Base-by-base conservation (phyloP, 306 rosid species). In the Gastrolobium bilobum region DNA sequence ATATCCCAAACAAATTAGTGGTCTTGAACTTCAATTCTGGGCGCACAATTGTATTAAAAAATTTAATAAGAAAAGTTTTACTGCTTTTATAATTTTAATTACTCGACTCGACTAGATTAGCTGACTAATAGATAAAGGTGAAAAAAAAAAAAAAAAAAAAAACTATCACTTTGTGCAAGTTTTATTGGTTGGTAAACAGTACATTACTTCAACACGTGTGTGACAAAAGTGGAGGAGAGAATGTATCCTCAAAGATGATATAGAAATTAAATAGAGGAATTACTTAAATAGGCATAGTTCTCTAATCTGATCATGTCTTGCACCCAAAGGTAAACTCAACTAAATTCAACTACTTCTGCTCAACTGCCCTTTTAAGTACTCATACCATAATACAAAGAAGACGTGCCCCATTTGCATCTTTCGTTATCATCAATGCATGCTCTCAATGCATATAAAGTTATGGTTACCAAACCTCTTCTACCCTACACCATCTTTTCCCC, bases 391-490 rank as follows among this genome's bases (percentile, higher is more conserved):
- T 30, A 74, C 82, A 77, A 66, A 83, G 63, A 26, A 59, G 48
- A 80, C 85, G 76, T 79, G 75, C 75, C 34, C 60, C 74, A 42
- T n/a, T 20, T 66, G 38, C 44, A 14, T 31, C 62, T 79, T 79
- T 83, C 85, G 84, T 78, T 86, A 76, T 78, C 78, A 72, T 70
- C 89, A 83, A 84, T 79, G 87, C 63, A 60, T 40, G 37, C 39
- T 20, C 26, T 20, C 26, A 20, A 20, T 20, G 26, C 26, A 20
- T 20, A 20, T 20, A 20, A 20, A 20, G 33, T 54, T 37, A 53
- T 71, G 84, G 85, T 82, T 65, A 84, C 75, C 91, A 89, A 87
- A 87, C 92, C 67, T 87, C 86, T 88, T 86, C 89, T 85, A 90
- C 92, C 85, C 71, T 84, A 84, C 86, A 82, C 88, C 84, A 68